Base-by-base conservation (phyloP, 208 protist species). In the Acanthamoeba lenticulata region DNA sequence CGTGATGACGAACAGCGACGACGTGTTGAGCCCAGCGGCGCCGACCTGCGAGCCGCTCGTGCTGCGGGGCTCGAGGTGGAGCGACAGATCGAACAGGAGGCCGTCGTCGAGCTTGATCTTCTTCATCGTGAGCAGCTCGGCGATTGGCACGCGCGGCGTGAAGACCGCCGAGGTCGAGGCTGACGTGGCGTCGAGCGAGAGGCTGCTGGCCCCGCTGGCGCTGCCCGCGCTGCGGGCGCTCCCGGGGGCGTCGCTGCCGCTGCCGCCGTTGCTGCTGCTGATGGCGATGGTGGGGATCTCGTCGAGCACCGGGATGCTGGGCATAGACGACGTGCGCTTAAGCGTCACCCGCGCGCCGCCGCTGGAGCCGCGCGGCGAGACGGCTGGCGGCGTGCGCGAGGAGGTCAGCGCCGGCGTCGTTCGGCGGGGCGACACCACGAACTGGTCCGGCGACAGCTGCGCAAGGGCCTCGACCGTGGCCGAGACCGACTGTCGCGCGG, bases 101-200 rank as follows among this genome's bases (percentile, higher is more conserved):
- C 44, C 24, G 45, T 86, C 77, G 77, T 86, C 77, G 29, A 86
- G 77, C 77, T 86, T 86, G 77, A 86, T 21, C 44, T 49, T 86
- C 44, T 86, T 86, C 77, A 86, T 86, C 15, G 77, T 86, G 77
- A 60, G 38, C n/a, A 86, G 77, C n/a, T 86, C 77, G 27, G 44
- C 15, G n/a, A 57, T 24, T n/a, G 38, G 1, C n/a, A 38, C 34
- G 38, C 34, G 69, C 34, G 38, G 34, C 38, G 40, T 81, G 38
- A 81, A 42, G 15, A 29, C 13, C 40, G 69, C 38, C 34, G 34
- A 47, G 69, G 9, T 81, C 69, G 52, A 60, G n/a, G n/a, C n/a
- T n/a, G 60, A 69, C n/a, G n/a, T n/a, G n/a, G n/a, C n/a, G n/a
- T n/a, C n/a, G n/a, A n/a, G n/a, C n/a, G n/a, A n/a, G n/a, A n/a